Evolutionary conservation across 2,329 filamentous ascomycete genomes (phyloP).

Genomic region (Alternaria brassicicola): DNA sequence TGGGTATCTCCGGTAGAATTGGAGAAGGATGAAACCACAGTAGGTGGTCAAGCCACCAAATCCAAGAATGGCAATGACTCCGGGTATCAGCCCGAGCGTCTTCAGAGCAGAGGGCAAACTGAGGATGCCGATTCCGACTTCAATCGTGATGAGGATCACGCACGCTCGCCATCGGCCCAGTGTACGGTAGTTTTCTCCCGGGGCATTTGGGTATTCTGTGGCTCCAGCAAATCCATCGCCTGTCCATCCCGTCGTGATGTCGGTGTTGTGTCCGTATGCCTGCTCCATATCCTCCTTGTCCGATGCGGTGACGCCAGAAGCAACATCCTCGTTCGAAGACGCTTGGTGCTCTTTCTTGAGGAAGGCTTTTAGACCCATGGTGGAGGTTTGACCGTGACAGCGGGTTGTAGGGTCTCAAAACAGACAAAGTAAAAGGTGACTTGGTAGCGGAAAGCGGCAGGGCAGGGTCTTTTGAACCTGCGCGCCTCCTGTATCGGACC

Average conservation of each 20-base stretch:
- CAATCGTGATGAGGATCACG: conserved; percentile 40
- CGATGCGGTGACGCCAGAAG: conserved; percentile 25
- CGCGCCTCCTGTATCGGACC: conserved; percentile 38
- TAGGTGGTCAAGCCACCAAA: conserved; percentile 35
- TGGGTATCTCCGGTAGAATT: conserved; percentile 35
- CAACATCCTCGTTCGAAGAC: conserved; percentile 14
- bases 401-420: background rate
- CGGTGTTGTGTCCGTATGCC: conserved; percentile 30
- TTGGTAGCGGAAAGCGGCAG: conserved; percentile 16
- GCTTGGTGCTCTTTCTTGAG: conserved; percentile 31
- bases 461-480: conserved; percentile 24
- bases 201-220: conserved; percentile 27
- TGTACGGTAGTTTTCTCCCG: conserved; percentile 33
- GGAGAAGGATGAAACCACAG: conserved; percentile 35
- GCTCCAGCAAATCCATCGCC: conserved; percentile 32
- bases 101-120: conserved; percentile 37
- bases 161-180: conserved; percentile 38
- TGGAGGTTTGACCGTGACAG: conserved; percentile 5
- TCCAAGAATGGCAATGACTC: conserved; percentile 40
- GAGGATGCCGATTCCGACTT: conserved; percentile 40
- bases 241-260: conserved; percentile 34
- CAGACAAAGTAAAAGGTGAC: background rate
- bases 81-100: conserved; percentile 37
- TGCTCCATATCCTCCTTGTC: conserved; percentile 30
- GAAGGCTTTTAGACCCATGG: conserved; percentile 35